These are phyloP conservation scores for Mortierella claussenii DNA, from an alignment of 192 early-diverging fungal genomes.

Conservation along the genomic window DNA sequence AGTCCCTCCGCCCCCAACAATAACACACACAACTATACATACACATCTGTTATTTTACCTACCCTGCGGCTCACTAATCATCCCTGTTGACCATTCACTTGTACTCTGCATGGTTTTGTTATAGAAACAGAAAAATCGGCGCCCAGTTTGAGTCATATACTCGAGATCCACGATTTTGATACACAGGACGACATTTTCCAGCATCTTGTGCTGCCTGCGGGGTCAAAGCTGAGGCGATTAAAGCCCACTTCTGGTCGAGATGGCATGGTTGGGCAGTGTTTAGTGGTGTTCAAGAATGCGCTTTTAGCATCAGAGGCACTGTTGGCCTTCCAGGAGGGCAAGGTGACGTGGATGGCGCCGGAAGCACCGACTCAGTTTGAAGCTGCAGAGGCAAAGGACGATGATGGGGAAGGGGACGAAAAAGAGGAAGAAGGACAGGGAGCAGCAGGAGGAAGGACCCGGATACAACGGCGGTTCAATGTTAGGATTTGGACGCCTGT, in stretches of 20 bases:
- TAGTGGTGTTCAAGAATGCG: slow-evolving; percentile 46
- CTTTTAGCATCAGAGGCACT: slow-evolving; percentile 28
- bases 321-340: slow-evolving; percentile 41
- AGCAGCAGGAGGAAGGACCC: background rate
- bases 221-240: slow-evolving; percentile 22
- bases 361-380: slow-evolving; percentile 7
- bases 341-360: slow-evolving; percentile 33
- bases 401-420: background rate
- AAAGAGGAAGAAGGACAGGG: background rate
- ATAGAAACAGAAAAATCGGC: slow-evolving; percentile 38
- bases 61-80: too few relatives aligned
- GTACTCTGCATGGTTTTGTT: too few relatives aligned
- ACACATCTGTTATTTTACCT: too few relatives aligned
- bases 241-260: slow-evolving; percentile 17
- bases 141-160: slow-evolving; percentile 29
- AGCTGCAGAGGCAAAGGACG: background rate
- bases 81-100: too few relatives aligned
- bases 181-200: slow-evolving; percentile 31
- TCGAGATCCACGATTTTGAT: slow-evolving; percentile 42
- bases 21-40: too few relatives aligned
- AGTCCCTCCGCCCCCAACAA: too few relatives aligned
- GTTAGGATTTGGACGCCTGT: slow-evolving; percentile 42
- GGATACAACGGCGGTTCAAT: slow-evolving; percentile 37
- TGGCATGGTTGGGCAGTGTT: slow-evolving; percentile 13
- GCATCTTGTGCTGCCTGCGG: slow-evolving; percentile 23